phyloP scores from a whole-genome alignment of 257 asterid species.

The Petunia axillaris region DNA sequence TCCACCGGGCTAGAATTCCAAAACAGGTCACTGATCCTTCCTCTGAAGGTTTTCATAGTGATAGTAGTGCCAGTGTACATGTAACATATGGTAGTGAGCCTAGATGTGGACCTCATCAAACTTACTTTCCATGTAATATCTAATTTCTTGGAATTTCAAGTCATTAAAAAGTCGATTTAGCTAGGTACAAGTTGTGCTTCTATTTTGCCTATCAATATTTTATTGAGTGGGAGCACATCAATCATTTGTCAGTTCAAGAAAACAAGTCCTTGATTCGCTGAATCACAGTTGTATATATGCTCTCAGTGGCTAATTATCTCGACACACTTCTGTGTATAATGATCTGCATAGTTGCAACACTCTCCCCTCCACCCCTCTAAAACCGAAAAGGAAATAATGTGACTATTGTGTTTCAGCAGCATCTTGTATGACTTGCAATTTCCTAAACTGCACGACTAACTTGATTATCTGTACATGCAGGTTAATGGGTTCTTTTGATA shows the following conservation, averaged over 20 bases:
- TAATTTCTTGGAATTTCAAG: slow-evolving; percentile 36
- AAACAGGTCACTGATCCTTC: not conserved
- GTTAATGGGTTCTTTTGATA: no score
- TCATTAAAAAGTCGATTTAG: slow-evolving; percentile 33
- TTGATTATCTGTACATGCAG: no score
- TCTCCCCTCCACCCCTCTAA: not conserved
- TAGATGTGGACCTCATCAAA: slow-evolving; percentile 35
- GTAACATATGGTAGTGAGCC: slow-evolving; percentile 44
- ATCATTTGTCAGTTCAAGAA: slow-evolving; percentile 25
- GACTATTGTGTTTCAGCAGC: not conserved
- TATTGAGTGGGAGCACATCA: slow-evolving; percentile 42
- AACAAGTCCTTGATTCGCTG: not conserved
- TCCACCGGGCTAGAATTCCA: slow-evolving; percentile 8
- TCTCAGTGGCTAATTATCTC: not conserved
- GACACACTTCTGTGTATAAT: not conserved
- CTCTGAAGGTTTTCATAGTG: slow-evolving; percentile 31
- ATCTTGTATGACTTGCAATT: no score
- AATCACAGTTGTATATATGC: slow-evolving; percentile 18
- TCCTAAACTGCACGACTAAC: no score
- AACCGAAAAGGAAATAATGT: not conserved
- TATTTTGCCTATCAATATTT: slow-evolving; percentile 40
- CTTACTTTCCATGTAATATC: slow-evolving; percentile 33
- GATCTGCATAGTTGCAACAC: not conserved
- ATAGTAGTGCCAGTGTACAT: slow-evolving; percentile 25
- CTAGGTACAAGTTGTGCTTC: slow-evolving; percentile 43